Conservation (phyloP, 192 early-diverging fungal genomes). For the Haplosporangium gracile region DNA sequence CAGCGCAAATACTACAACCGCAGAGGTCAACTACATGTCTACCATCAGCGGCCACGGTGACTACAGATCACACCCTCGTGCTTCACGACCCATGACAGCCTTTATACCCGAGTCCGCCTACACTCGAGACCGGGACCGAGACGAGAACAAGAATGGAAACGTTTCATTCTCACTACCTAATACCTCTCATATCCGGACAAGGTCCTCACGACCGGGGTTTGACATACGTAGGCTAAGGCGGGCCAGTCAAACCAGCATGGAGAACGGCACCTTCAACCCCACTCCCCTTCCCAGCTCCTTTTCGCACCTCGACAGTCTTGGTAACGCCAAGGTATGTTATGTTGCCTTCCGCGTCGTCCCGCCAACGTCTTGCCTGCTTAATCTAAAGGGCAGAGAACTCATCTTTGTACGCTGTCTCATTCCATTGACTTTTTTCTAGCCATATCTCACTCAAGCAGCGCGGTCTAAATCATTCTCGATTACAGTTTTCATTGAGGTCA, state of each 20-base stretch:
- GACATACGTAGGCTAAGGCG: slow-evolving; percentile 56
- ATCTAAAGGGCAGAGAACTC: not conserved
- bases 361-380: not conserved
- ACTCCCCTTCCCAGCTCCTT: slow-evolving; percentile 63
- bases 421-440: slow-evolving; percentile 15
- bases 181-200: slow-evolving; percentile 22
- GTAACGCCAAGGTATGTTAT: slow-evolving; percentile 38
- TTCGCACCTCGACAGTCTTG: slow-evolving; percentile 44
- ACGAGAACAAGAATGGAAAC: not conserved
- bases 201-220: slow-evolving; percentile 51
- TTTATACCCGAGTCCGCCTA: slow-evolving; percentile 55
- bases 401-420: no score
- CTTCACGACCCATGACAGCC: slow-evolving; percentile 42
- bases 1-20: slow-evolving; percentile 18
- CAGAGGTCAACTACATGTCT: slow-evolving; percentile 31
- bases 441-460: slow-evolving; percentile 55
- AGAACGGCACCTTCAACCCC: slow-evolving; percentile 68
- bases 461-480: slow-evolving; percentile 66
- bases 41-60: slow-evolving; percentile 45
- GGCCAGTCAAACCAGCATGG: slow-evolving; percentile 70
- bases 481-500: slow-evolving; percentile 64
- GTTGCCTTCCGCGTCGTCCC: not conserved
- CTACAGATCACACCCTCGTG: slow-evolving; percentile 31
- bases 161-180: slow-evolving; percentile 42
- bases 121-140: slow-evolving; percentile 12